phyloP scores from a whole-genome alignment of 1,139 yeast species.

The Yamadazyma diospyri region DNA sequence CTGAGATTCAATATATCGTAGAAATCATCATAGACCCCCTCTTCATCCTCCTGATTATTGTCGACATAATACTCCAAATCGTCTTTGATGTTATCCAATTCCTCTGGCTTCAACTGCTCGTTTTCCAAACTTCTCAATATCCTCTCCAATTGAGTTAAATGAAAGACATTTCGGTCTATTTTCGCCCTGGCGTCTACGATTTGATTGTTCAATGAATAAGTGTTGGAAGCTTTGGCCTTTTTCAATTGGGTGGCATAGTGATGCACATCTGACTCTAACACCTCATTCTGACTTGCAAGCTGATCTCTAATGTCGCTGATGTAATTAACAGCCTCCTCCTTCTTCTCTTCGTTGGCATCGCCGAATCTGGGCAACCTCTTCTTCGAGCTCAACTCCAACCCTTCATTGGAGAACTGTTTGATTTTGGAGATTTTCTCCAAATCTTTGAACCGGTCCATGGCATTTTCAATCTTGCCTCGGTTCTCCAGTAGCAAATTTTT shows the following conservation, averaged over 20 bases:
- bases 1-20: constrained; percentile 84
- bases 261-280: constrained; percentile 74
- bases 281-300: constrained; percentile 76
- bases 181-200: constrained; percentile 61
- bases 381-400: constrained; percentile 65
- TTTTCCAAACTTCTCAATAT: constrained; percentile 77
- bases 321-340: constrained; percentile 71
- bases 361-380: constrained; percentile 30
- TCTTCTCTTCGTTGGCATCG: constrained; percentile 77
- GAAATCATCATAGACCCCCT: constrained; percentile 90
- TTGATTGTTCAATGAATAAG: constrained; percentile 40
- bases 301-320: constrained; percentile 76
- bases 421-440: constrained; percentile 94
- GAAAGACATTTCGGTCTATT: constrained; percentile 77
- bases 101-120: constrained; percentile 79
- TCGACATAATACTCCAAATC: constrained; percentile 94
- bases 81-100: constrained; percentile 76
- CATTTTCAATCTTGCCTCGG: constrained; percentile 79
- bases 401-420: constrained; percentile 94
- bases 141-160: constrained; percentile 71
- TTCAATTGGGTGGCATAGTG: constrained; percentile 41
- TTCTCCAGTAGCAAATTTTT: constrained; percentile 70
- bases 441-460: constrained; percentile 96
- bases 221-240: constrained; percentile 50
- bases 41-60: constrained; percentile 92